These are phyloP conservation scores for Trypanosoma lewisi DNA, from an alignment of 208 protist genomes.

Conservation along the genomic window DNA sequence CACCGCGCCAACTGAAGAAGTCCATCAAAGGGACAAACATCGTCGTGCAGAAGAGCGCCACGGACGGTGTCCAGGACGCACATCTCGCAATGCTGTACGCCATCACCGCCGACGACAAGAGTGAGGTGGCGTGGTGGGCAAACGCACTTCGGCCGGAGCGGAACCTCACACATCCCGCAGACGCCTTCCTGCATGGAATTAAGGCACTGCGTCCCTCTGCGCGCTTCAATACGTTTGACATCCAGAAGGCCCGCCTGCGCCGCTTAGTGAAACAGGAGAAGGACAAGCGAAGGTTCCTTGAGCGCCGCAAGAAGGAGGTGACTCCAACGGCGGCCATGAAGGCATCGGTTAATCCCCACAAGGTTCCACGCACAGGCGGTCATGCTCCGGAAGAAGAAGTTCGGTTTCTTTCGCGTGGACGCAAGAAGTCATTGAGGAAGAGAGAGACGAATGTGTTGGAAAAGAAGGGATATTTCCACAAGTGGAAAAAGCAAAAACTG, in stretches of 20 bases:
- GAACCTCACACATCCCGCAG: constrained; percentile 73
- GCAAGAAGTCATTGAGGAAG: constrained; percentile 30
- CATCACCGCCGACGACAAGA: constrained; percentile 61
- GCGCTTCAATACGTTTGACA: constrained; percentile 78
- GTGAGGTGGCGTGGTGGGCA: constrained; percentile 68
- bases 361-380: constrained; percentile 61
- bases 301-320: constrained; percentile 56
- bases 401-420: constrained; percentile 51
- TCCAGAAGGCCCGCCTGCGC: constrained; percentile 66
- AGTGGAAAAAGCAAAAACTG: constrained; percentile 66
- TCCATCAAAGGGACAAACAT: constrained; percentile 77
- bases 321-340: constrained; percentile 76
- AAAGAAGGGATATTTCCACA: constrained; percentile 46
- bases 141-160: constrained; percentile 61
- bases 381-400: constrained; percentile 50
- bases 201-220: constrained; percentile 67
- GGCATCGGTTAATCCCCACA: constrained; percentile 73
- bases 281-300: constrained; percentile 45
- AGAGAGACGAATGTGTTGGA: constrained; percentile 11
- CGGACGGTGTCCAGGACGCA: constrained; percentile 41
- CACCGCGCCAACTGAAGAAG: constrained; percentile 38
- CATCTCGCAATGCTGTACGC: constrained; percentile 45
- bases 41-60: constrained; percentile 47
- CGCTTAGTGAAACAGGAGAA: constrained; percentile 71
- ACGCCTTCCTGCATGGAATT: constrained; percentile 71